Conservation (phyloP, 2,329 filamentous ascomycete species). For the Clonostachys rosea region DNA sequence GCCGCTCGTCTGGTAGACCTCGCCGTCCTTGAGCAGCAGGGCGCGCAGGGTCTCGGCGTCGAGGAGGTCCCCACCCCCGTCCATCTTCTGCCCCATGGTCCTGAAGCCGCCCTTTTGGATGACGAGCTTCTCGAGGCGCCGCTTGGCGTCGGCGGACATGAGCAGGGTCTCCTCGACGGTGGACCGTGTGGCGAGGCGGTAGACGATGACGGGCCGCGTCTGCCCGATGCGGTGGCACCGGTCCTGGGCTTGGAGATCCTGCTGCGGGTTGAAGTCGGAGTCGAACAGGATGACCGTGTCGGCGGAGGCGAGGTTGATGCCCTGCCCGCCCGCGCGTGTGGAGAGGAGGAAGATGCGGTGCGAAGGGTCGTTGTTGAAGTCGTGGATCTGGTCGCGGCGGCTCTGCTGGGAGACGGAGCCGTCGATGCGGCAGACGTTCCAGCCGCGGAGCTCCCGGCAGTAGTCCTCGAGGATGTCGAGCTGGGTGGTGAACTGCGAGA, state of each 20-base stretch:
- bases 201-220: conserved; percentile 86
- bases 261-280: conserved; percentile 89
- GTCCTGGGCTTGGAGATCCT: conserved; percentile 94
- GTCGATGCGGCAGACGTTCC: conserved; percentile 86
- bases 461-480: conserved; percentile 90
- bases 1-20: conserved; percentile 53
- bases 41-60: conserved; percentile 57
- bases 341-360: conserved; percentile 81
- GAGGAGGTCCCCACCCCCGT: conserved; percentile 48
- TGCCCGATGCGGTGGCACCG: conserved; percentile 94
- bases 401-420: conserved; percentile 75
- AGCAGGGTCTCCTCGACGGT: conserved; percentile 89
- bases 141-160: conserved; percentile 84
- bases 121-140: conserved; percentile 86
- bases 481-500: conserved; percentile 94
- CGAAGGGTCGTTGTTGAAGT: conserved; percentile 63
- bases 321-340: conserved; percentile 88
- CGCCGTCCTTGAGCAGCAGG: conserved; percentile 67
- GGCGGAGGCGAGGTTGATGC: conserved; percentile 88
- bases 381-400: conserved; percentile 65
- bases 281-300: conserved; percentile 94
- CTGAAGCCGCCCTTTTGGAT: conserved; percentile 90
- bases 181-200: conserved; percentile 85
- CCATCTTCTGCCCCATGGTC: conserved; percentile 59
- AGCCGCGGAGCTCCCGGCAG: conserved; percentile 67